Evolutionary conservation across 1,139 yeast species (phyloP).

Genomic region (Kodamaea sp.): DNA sequence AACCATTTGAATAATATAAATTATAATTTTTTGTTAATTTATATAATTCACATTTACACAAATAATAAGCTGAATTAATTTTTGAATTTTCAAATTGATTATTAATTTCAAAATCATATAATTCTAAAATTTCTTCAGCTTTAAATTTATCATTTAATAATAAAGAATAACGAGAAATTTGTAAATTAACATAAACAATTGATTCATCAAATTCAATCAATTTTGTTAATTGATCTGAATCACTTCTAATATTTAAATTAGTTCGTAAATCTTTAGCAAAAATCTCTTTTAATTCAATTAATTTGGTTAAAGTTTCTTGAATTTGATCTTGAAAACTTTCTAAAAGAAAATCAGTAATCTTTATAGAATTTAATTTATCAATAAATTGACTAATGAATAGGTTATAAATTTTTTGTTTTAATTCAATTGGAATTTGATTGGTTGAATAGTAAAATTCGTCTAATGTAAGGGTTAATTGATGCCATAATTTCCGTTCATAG

Average conservation of each 20-base stretch:
- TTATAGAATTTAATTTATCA: constrained; percentile 72
- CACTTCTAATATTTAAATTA: constrained; percentile 24
- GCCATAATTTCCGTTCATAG: constrained; percentile 80
- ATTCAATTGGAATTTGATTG: constrained; percentile 28
- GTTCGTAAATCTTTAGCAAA: constrained; percentile 39
- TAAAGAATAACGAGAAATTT: constrained; percentile 70
- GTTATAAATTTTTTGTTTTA: constrained; percentile 60
- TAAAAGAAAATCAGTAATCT: constrained; percentile 72
- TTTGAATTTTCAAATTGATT: constrained; percentile 57
- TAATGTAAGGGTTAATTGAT: constrained; percentile 71
- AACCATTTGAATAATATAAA: constrained; percentile 64
- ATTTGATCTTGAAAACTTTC: constrained; percentile 42
- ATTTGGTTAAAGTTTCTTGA: constrained; percentile 53
- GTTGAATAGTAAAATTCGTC: constrained; percentile 54
- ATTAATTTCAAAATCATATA: constrained; percentile 50
- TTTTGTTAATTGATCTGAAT: constrained; percentile 33
- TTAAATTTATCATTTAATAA: constrained; percentile 54
- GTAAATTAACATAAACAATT: constrained; percentile 64
- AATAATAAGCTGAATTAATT: constrained; percentile 79
- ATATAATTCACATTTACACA: constrained; percentile 73
- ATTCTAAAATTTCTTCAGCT: constrained; percentile 68
- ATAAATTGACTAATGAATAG: constrained; percentile 66
- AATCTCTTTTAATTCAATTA: constrained; percentile 48
- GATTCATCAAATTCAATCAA: constrained; percentile 41
- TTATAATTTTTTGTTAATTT: constrained; percentile 77